phyloP scores from a whole-genome alignment of 2,329 filamentous ascomycete genomes.

The Claviceps humidiphila region DNA sequence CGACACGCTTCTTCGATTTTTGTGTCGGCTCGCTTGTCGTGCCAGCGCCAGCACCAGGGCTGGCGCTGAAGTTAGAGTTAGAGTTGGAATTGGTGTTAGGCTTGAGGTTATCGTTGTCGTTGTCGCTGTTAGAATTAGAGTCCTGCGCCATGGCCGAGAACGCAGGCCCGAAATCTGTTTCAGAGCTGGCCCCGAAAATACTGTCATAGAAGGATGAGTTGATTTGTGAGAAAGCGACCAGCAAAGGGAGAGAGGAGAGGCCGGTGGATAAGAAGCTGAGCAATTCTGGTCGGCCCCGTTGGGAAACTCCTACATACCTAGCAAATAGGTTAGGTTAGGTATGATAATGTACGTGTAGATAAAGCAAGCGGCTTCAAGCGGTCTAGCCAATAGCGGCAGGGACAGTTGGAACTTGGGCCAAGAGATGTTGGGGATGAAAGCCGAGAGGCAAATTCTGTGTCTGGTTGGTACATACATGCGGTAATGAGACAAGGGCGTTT shows the following conservation, averaged over 20 bases:
- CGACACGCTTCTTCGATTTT: slow-evolving; percentile 29
- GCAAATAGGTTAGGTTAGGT: too few relatives aligned
- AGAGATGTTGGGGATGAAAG: not conserved
- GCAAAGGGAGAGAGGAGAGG: not conserved
- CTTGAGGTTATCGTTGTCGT: slow-evolving; percentile 14
- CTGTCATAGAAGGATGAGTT: slow-evolving; percentile 4
- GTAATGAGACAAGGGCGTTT: not conserved
- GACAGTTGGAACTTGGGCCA: not conserved
- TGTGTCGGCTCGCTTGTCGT: slow-evolving; percentile 15
- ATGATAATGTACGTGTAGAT: not conserved
- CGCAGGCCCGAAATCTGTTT: slow-evolving; percentile 13
- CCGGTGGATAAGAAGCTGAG: not conserved
- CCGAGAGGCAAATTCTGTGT: slow-evolving; percentile 3
- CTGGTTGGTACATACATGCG: not conserved
- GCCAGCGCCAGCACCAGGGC: slow-evolving; percentile 12
- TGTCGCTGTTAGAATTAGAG: slow-evolving; percentile 5
- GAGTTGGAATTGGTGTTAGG: slow-evolving; percentile 14
- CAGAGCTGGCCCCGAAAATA: slow-evolving; percentile 4
- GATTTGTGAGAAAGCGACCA: not conserved
- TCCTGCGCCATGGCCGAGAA: slow-evolving; percentile 11
- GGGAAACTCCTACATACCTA: not conserved
- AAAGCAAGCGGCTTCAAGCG: not conserved
- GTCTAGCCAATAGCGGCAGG: not conserved
- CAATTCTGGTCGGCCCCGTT: not conserved
- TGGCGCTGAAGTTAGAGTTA: slow-evolving; percentile 11